Base-by-base conservation (phyloP, 2,329 filamentous ascomycete species). In the Stylonectria norvegica region DNA sequence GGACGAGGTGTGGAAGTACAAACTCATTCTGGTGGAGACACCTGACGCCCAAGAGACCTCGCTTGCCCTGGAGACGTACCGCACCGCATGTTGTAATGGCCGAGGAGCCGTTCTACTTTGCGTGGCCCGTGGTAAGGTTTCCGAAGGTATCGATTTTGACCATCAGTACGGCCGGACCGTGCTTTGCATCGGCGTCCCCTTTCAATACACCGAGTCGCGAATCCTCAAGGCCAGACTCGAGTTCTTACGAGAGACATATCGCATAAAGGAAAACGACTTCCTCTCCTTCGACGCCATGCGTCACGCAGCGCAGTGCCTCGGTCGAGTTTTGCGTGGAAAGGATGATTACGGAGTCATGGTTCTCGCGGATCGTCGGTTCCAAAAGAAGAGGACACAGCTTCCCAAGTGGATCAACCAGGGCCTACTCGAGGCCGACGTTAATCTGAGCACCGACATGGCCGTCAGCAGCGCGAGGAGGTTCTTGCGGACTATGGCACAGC, bases 271-370 rank as follows among this genome's bases (percentile, higher is more conserved):
- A 63, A 95, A 95, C 53, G 94, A 98, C 61, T 98, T 98, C 60
- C 70, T 98, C 8, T 97, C 93, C 15, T 98, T 98, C 72, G 93
- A 98, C 61, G 93, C 93, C 16, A 98, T 98, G 91, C 83, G 93
- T n/a, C 93, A 98, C 62, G 93, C 93, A 11, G 91, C 93, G 1
- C 93, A 98, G 62, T 98, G 93, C 59, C 73, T 98, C 2, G 94
- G 93, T 11, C 90, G 93, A 61, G 93, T 98, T 30, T 72, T 98
- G 47, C 78, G 93, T 56, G 93, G 93, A 17, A 98, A 98, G 64
- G 94, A 98, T 60, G 93, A 98, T 65, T 98, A 98, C 64, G 93
- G 93, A n/a, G 88, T 98, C 71, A 98, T 98, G 93, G 91, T 98
- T 4, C 75, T 98, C 19, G 93, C 94, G 2, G 93, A 98, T 63